Evolutionary conservation across 768 basidiomycete species (phyloP).

Genomic region (Astraeus odoratus): DNA sequence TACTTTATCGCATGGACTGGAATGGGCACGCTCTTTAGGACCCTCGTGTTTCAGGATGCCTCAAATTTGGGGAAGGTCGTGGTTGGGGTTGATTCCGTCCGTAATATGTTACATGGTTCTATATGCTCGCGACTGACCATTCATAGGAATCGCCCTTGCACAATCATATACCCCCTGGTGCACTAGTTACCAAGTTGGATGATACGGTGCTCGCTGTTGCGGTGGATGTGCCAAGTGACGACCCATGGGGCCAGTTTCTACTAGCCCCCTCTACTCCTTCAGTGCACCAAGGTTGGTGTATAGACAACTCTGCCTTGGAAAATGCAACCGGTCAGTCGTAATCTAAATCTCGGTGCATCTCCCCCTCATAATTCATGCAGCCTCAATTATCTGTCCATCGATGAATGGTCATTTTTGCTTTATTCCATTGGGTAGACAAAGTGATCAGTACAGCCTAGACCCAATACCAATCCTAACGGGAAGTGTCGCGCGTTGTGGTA

Average conservation of each 20-base stretch:
- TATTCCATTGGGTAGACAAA: slow-evolving; percentile 22
- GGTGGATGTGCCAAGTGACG: slow-evolving; percentile 13
- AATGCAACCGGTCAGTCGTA: slow-evolving; percentile 10
- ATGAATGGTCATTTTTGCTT: slow-evolving; percentile 36
- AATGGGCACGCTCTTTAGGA: slow-evolving; percentile 20
- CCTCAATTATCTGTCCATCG: slow-evolving; percentile 4
- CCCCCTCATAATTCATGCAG: not conserved
- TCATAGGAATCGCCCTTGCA: slow-evolving; percentile 54
- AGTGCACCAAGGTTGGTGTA: slow-evolving; percentile 55
- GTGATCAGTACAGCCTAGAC: slow-evolving; percentile 45
- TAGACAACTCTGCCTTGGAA: slow-evolving; percentile 30
- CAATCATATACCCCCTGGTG: slow-evolving; percentile 47
- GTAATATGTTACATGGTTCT: slow-evolving; percentile 16
- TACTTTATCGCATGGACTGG: slow-evolving; percentile 29
- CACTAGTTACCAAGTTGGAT: slow-evolving; percentile 59
- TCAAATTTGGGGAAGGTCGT: slow-evolving; percentile 48
- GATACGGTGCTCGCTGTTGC: slow-evolving; percentile 42
- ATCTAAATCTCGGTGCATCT: no score
- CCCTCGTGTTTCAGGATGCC: slow-evolving; percentile 46
- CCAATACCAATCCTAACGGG: slow-evolving; percentile 44
- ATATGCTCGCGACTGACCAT: slow-evolving; percentile 5
- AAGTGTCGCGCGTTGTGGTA: slow-evolving; percentile 33
- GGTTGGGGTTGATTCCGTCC: slow-evolving; percentile 44
- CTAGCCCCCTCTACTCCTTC: slow-evolving; percentile 8
- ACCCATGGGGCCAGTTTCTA: slow-evolving; percentile 46